Base-by-base conservation (phyloP, 352 stramenopile species). In the Phytopythium litorale region DNA sequence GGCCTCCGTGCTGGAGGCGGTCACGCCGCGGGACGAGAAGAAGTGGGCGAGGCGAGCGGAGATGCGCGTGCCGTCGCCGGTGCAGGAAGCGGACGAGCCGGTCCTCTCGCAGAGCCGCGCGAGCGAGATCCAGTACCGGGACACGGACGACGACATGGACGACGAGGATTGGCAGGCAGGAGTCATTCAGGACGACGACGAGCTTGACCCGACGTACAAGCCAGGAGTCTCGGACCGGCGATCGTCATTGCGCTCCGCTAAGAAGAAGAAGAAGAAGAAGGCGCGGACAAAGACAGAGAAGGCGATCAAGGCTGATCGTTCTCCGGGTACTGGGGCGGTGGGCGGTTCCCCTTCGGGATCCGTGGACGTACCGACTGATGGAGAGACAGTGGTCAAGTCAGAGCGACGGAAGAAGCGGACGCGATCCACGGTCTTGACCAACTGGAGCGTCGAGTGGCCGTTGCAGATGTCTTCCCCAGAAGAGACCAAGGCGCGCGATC, bases 361-460 rank as follows among this genome's bases (percentile, higher is more conserved):
- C 21, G 46, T 15, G 1, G 15, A 35, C 23, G 46, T 48, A 48
- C 28, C 7, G 3, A 19, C 43, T 15, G 52, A 53, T 38, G 11
- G 42, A 18, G n/a, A 53, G 19, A 9, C 23, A 30, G 37, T 23
- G 7, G 2, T 15, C 15, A 60, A 38, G 21, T 13, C 40, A 6
- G 55, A 56, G 23, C n/a, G 43, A 19, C 56, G 40, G 23, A 38
- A 15, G 38, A 33, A 12, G 30, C 19, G 28, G 23, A 38, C 50
- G 32, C 13, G 40, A 33, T 58, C 45, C 16, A 37, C 13, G 19
- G 43, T 65, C 35, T 35, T 81, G 43, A 58, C 56, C 11, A 45
- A 70, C 19, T 81, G 73, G 73, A 30, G 63, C 8, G 52, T 81
- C 0, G 62, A 66, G 48, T 81, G 73, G 73, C 73, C 73, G 18